A percentile compares a stretch with the other conserved stretches of the same genome.
Evolutionary conservation across 202 grass and related monocot species (phyloP).

Genomic region (Brachypodium distachyon): DNA sequence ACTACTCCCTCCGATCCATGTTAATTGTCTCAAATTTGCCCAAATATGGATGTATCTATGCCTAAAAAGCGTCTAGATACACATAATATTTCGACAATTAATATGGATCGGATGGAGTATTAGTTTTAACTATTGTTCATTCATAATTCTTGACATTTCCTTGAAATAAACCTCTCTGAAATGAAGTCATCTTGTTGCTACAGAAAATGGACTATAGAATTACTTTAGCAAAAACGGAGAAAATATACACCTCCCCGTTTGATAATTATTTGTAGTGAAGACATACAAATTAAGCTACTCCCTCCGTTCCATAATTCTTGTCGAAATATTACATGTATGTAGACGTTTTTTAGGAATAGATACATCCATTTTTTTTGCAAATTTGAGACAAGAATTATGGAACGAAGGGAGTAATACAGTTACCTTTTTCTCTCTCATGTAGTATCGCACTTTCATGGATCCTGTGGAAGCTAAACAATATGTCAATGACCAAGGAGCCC

Average conservation of each 20-base stretch:
- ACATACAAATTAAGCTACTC: background rate
- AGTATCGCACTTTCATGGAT: slow-evolving; percentile 74
- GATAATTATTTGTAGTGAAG: background rate
- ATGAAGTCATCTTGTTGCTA: background rate
- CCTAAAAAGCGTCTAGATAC: no score
- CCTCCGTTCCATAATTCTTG: no score
- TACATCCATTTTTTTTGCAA: no score
- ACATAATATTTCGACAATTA: no score
- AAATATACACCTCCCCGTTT: background rate
- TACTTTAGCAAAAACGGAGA: background rate
- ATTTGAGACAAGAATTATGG: no score
- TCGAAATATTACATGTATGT: no score
- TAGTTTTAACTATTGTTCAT: background rate
- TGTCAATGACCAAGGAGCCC: slow-evolving; percentile 53
- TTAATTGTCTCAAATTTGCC: no score
- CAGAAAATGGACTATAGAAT: background rate
- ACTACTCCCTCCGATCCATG: no score
- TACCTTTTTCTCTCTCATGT: background rate
- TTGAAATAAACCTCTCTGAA: background rate
- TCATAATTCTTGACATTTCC: background rate
- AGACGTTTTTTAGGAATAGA: no score
- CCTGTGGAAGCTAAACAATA: slow-evolving; percentile 65
- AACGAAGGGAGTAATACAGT: no score
- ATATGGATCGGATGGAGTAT: no score
- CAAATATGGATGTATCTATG: no score